Evolutionary conservation across 306 rosid genomes (phyloP).

Genomic region (Medicago lupulina): DNA sequence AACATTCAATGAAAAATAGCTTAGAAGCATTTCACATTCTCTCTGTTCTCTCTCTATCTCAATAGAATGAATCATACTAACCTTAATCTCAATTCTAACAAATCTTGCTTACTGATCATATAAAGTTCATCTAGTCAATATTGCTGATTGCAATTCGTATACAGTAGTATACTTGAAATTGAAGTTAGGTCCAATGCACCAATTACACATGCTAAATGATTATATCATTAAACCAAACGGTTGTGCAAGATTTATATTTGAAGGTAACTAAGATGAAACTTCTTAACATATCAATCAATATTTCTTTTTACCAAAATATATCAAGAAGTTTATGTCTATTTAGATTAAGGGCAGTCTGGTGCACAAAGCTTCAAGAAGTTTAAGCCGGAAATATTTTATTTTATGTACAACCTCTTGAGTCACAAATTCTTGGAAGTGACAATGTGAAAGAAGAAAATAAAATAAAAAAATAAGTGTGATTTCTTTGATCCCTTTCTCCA

Average conservation of each 20-base stretch:
- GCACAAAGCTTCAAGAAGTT: not conserved
- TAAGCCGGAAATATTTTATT: constrained; percentile 24
- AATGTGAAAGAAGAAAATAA: constrained; percentile 19
- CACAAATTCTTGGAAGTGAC: constrained; percentile 33
- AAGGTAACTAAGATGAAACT: not conserved
- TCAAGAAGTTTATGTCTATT: not conserved
- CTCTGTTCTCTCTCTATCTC: too few relatives aligned
- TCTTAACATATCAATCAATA: not conserved
- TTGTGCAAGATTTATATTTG: not conserved
- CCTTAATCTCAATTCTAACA: too few relatives aligned
- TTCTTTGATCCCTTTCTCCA: constrained; percentile 7
- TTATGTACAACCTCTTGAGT: constrained; percentile 39
- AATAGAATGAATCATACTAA: too few relatives aligned
- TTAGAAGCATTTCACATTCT: too few relatives aligned
- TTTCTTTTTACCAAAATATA: not conserved
- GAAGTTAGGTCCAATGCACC: too few relatives aligned
- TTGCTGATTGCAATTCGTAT: not conserved
- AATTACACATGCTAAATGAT: too few relatives aligned
- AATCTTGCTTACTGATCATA: too few relatives aligned
- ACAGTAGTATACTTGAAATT: too few relatives aligned
- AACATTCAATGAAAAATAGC: too few relatives aligned
- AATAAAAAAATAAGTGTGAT: constrained; percentile 20
- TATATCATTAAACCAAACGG: not conserved
- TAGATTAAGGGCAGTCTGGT: not conserved
- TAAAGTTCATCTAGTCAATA: too few relatives aligned